These are phyloP conservation scores for Didymosphaeria variabile DNA, from an alignment of 2,329 filamentous ascomycete species.

Conservation along the genomic window DNA sequence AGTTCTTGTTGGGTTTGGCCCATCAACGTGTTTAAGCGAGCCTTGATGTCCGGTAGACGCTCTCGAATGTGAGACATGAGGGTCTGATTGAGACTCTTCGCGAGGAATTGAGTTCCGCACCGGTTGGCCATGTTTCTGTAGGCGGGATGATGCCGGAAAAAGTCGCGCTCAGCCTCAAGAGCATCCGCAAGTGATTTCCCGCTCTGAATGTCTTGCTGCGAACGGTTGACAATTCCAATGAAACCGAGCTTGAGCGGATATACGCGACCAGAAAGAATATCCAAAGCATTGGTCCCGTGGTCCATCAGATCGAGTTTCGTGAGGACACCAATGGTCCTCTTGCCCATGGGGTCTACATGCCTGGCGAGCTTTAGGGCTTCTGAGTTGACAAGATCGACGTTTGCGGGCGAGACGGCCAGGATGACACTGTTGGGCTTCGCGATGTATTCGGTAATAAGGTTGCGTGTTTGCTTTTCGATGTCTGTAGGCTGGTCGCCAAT, in stretches of 20 bases:
- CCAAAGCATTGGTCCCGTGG: slow-evolving; percentile 95
- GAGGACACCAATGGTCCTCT: slow-evolving; percentile 93
- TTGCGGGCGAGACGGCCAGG: slow-evolving; percentile 93
- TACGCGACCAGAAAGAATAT: slow-evolving; percentile 95
- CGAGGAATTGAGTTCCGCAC: slow-evolving; percentile 93
- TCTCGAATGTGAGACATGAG: slow-evolving; percentile 97
- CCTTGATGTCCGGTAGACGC: slow-evolving; percentile 96
- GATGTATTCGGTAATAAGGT: slow-evolving; percentile 96
- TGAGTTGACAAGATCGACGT: slow-evolving; percentile 98
- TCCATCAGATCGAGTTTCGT: slow-evolving; percentile 99
- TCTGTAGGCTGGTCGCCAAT: slow-evolving; percentile 97
- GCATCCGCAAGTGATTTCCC: slow-evolving; percentile 96
- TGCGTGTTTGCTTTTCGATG: slow-evolving; percentile 98
- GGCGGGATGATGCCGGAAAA: slow-evolving; percentile 96
- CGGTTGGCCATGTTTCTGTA: slow-evolving; percentile 95
- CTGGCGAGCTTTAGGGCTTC: slow-evolving; percentile 96
- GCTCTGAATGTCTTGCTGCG: slow-evolving; percentile 96
- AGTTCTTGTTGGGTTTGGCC: slow-evolving; percentile 99
- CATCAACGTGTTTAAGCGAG: slow-evolving; percentile 96
- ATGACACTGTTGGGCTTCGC: slow-evolving; percentile 99
- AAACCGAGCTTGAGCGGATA: slow-evolving; percentile 97
- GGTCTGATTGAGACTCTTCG: slow-evolving; percentile 93
- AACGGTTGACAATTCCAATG: slow-evolving; percentile 97
- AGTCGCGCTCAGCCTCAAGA: slow-evolving; percentile 87
- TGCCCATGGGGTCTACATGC: slow-evolving; percentile 93